These are phyloP conservation scores for Dipodascopsis uninucleata DNA, from an alignment of 805 yeast genomes.

Conservation along the genomic window DNA sequence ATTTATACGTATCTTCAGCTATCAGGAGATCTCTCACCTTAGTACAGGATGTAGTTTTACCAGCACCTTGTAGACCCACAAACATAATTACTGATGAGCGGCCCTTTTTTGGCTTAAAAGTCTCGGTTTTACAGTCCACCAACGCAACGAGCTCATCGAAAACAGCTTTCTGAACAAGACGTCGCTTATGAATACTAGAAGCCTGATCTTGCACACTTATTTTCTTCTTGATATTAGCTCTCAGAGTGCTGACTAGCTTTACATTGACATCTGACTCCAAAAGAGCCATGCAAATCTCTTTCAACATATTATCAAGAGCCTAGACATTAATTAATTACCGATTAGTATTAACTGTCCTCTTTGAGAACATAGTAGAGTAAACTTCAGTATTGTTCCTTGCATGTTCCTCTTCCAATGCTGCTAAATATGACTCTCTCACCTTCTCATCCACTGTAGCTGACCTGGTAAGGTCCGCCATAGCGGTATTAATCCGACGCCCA, in stretches of 20 bases:
- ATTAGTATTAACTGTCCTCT: neutral
- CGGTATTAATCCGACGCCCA: slow-evolving; percentile 71
- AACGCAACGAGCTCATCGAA: slow-evolving; percentile 86
- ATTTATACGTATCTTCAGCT: too few relatives aligned
- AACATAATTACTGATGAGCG: slow-evolving; percentile 83
- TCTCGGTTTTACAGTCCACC: slow-evolving; percentile 59
- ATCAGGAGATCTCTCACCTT: slow-evolving; percentile 46
- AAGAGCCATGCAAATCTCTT: slow-evolving; percentile 85
- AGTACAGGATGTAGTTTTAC: slow-evolving; percentile 97
- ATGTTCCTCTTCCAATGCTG: too few relatives aligned
- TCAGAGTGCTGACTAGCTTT: slow-evolving; percentile 68
- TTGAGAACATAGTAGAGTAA: too few relatives aligned
- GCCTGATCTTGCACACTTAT: slow-evolving; percentile 53
- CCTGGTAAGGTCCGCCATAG: slow-evolving; percentile 60
- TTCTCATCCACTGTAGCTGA: slow-evolving; percentile 56
- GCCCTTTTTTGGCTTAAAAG: slow-evolving; percentile 85
- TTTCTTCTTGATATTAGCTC: slow-evolving; percentile 63
- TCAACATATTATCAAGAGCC: slow-evolving; percentile 68
- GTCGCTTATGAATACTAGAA: slow-evolving; percentile 63
- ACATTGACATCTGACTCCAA: slow-evolving; percentile 94
- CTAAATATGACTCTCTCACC: slow-evolving; percentile 23
- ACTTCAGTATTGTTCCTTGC: neutral
- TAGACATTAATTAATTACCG: too few relatives aligned
- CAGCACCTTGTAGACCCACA: slow-evolving; percentile 98
- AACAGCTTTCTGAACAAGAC: slow-evolving; percentile 81